phyloP scores from a whole-genome alignment of 495 filamentous ascomycete genomes.

The Friedmanniomyces endolithicus region DNA sequence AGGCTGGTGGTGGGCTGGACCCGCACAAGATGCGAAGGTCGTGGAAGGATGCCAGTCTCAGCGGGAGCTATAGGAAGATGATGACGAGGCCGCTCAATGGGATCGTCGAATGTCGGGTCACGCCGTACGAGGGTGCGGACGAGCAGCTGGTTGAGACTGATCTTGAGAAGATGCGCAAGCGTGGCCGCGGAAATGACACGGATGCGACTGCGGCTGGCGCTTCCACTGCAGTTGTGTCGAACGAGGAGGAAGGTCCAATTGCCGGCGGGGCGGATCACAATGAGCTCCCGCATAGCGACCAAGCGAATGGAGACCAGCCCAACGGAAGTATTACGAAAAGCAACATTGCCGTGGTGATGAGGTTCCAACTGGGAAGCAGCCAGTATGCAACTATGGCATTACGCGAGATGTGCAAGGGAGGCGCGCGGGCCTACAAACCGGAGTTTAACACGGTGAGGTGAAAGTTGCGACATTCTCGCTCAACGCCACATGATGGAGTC shows the following conservation, averaged over 20 bases:
- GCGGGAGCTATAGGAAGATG: slow-evolving; percentile 74
- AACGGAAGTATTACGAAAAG: slow-evolving; percentile 18
- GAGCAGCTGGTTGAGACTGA: slow-evolving; percentile 85
- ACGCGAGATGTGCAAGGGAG: slow-evolving; percentile 70
- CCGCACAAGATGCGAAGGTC: slow-evolving; percentile 77
- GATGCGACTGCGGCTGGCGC: background rate
- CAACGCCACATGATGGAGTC: background rate
- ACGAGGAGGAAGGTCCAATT: background rate
- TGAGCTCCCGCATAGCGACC: background rate
- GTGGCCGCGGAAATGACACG: background rate
- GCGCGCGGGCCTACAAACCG: slow-evolving; percentile 49
- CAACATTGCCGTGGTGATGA: slow-evolving; percentile 56
- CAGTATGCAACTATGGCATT: slow-evolving; percentile 93
- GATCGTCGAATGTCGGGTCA: slow-evolving; percentile 52
- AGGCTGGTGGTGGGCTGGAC: slow-evolving; percentile 62
- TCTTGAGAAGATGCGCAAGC: slow-evolving; percentile 42
- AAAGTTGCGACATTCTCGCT: background rate
- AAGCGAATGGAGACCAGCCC: slow-evolving; percentile 5
- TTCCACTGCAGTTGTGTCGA: background rate
- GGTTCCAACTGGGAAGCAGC: slow-evolving; percentile 70
- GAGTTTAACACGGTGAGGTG: slow-evolving; percentile 32
- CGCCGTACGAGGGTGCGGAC: slow-evolving; percentile 52
- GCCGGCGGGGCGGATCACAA: background rate
- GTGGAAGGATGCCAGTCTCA: slow-evolving; percentile 78
- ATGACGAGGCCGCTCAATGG: slow-evolving; percentile 48